Base-by-base conservation (phyloP, 2,329 filamentous ascomycete genomes). In the Microsporum audouinii region DNA sequence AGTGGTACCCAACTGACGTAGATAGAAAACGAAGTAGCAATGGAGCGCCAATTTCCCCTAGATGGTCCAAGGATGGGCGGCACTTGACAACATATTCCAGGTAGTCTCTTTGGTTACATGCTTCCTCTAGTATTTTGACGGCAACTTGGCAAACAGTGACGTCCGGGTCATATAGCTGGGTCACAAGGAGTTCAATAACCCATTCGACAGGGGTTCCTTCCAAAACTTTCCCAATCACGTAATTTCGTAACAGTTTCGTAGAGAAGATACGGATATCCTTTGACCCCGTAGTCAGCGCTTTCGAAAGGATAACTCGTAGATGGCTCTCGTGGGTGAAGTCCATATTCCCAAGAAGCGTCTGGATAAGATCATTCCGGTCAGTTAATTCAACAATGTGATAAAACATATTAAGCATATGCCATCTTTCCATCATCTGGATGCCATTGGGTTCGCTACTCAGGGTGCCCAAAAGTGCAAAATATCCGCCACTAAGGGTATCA, bases 361-460 rank as follows among this genome's bases (percentile, higher is more conserved):
- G 90, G 71, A 97, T 90, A 62, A 99, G 79, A 71, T 99, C 94
- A 53, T 92, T 90, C 1, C 94, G 87, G 72, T 94, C 88, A 68
- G 88, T 90, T 51, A 96, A 80, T 70, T 97, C 92, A 62, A 96
- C 83, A 63, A 99, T 96, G 73, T 97, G 94, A 71, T 99, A 99
- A 80, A 97, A 95, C 90, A 99, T 99, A 74, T 97, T 97, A 76
- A 96, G 91, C 81, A 99, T 95, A 68, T 91, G 89, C 92, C 94
- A 97, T 68, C 90, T 82, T 72, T 97, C 92, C 70, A 99, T 83
- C 76, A 99, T 92, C 63, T 88, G 85, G 29, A 97, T 80, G 0
- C 94, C 94, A 67, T 87, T 89, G 0, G 82, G 77, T 68, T 96
- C 90, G 59, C 87, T 87, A 67, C 88, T 97, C 62, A 99, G 76